Evolutionary conservation across 1,139 yeast genomes (phyloP), one percentile per base, ranked within the genome.

Genomic region (Saccharomyces hybrid): DNA sequence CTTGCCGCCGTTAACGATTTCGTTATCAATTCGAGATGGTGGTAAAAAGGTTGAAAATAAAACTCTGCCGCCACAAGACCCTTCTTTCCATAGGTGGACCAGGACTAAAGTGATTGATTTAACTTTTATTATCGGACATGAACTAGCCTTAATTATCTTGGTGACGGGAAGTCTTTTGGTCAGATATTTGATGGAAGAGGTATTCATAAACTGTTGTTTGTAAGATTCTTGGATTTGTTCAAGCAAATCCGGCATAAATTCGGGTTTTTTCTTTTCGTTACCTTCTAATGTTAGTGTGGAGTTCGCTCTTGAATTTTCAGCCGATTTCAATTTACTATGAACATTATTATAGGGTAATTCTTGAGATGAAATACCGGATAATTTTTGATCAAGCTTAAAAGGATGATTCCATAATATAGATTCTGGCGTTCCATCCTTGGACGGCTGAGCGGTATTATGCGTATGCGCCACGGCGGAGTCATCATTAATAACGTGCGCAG

Each of bases 31-130:
- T 5, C 58, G 55, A 3, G 67, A 56, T 14, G 65, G 60, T 13
- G 71, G 69, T 41, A 68, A 50, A 42, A 58, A 58, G 5, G 68
- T 65, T 2, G 70, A 64, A 44, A 64, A 68, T 4, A 67, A 47
- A 0, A 67, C 70, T 8, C 64, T 60, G 7, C 68, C 70, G 2
- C 70, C 71, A 52, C 66, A 65, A 0, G 68, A 54, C 16, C 65
- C 65, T 47, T 62, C 63, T 32, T 60, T 57, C 71, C 71, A 68
- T 47, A 59, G 58, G 52, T 68, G 70, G 2, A 68, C 64, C 4
- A 66, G 55, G 1, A 68, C 44, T 16, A 67, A 38, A 7, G 61
- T 60, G 2, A 64, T 65, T 25, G 59, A 60, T 50, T 57, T 64
- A 20, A 67, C 59, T 46, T 60, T 57, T 1, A 68, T 52, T 11